Evolutionary conservation across 495 filamentous ascomycete species (phyloP).

Genomic region (Daldinia bambusicola): DNA sequence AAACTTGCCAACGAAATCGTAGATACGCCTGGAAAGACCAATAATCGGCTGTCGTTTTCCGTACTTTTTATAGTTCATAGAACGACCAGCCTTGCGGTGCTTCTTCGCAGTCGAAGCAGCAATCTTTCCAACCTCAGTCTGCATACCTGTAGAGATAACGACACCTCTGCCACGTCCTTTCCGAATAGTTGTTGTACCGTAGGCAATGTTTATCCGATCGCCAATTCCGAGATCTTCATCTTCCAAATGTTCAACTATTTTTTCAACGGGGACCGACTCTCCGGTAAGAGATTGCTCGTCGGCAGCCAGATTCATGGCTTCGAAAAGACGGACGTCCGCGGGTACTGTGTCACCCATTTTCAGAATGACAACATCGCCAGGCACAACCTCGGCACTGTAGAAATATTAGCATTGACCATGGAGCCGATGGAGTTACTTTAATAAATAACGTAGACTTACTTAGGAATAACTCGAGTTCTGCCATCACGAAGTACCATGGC

Average conservation of each 20-base stretch:
- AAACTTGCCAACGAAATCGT: constrained; percentile 72
- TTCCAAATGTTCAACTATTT: constrained; percentile 53
- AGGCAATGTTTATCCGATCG: constrained; percentile 76
- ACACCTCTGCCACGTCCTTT: constrained; percentile 76
- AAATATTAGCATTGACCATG: constrained; percentile 20
- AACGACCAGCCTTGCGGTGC: constrained; percentile 67
- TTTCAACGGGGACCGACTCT: constrained; percentile 72
- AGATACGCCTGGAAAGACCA: constrained; percentile 65
- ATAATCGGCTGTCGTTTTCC: constrained; percentile 68
- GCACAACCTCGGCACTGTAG: constrained; percentile 74
- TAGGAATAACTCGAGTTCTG: constrained; percentile 68
- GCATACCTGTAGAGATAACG: constrained; percentile 78
- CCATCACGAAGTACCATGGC: constrained; percentile 81
- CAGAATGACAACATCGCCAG: constrained; percentile 82
- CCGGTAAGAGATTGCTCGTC: constrained; percentile 77
- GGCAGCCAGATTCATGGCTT: constrained; percentile 80
- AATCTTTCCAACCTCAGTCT: constrained; percentile 87
- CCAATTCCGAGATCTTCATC: constrained; percentile 67
- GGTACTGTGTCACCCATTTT: constrained; percentile 88
- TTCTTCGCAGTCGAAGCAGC: constrained; percentile 70
- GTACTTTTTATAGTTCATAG: constrained; percentile 71
- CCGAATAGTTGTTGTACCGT: constrained; percentile 72
- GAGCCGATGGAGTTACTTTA: not conserved
- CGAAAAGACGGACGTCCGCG: constrained; percentile 77
- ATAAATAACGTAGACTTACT: constrained; percentile 49